Evolutionary conservation across 768 basidiomycete genomes (phyloP).

Genomic region (Xanthoconium stramineum): DNA sequence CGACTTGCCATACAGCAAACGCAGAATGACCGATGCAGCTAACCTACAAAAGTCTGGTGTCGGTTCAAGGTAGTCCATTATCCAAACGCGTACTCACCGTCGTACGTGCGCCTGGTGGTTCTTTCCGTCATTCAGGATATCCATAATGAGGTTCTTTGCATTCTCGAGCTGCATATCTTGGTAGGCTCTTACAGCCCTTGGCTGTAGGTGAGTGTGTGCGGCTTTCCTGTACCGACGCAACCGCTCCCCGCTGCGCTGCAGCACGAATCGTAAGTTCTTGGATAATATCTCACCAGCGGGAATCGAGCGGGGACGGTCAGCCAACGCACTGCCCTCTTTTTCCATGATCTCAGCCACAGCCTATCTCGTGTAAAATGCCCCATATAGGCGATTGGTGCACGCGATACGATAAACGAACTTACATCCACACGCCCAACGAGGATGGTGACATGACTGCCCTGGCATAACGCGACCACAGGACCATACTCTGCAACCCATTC

Average conservation of each 20-base stretch:
- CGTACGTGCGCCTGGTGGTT: slow-evolving; percentile 41
- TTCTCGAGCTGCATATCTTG: slow-evolving; percentile 41
- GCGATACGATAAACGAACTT: neutral
- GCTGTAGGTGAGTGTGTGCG: slow-evolving; percentile 50
- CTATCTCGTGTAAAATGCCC: slow-evolving; percentile 25
- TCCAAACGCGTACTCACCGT: slow-evolving; percentile 34
- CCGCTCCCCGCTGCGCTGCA: slow-evolving; percentile 50
- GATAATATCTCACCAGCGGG: slow-evolving; percentile 52
- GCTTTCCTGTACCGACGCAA: slow-evolving; percentile 55
- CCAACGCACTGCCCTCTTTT: slow-evolving; percentile 47
- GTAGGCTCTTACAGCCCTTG: slow-evolving; percentile 42
- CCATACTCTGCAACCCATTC: slow-evolving; percentile 57
- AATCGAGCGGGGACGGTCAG: slow-evolving; percentile 49
- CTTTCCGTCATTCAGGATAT: slow-evolving; percentile 32
- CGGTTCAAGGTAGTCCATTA: neutral
- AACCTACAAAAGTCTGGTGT: slow-evolving; percentile 17
- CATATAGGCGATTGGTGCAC: neutral
- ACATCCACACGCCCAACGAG: slow-evolving; percentile 24
- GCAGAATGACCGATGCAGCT: slow-evolving; percentile 21
- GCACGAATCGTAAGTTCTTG: slow-evolving; percentile 48
- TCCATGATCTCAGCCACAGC: slow-evolving; percentile 60
- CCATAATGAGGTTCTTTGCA: slow-evolving; percentile 19
- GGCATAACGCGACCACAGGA: slow-evolving; percentile 51
- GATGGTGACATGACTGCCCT: slow-evolving; percentile 33
- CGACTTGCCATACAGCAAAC: slow-evolving; percentile 25